A percentile compares a stretch with the other conserved stretches of the same genome.
These are phyloP conservation scores for Narthecium ossifragum DNA, from an alignment of 106 monocot species.

Conservation along the genomic window DNA sequence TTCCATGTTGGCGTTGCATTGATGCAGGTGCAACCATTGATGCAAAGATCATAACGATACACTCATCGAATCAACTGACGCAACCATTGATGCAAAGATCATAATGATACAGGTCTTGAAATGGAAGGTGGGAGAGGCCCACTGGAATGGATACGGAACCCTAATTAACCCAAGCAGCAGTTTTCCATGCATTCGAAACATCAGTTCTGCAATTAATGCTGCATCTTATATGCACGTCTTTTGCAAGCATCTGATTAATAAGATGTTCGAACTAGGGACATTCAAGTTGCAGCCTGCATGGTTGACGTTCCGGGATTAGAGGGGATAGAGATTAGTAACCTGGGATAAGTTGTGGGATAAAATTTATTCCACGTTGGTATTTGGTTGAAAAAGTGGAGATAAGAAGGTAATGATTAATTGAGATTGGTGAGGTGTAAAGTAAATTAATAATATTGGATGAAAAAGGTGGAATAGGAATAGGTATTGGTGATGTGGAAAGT, in stretches of 20 bases:
- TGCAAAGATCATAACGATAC: too few species aligned
- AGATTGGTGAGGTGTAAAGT: too few species aligned
- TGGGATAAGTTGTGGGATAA: too few species aligned
- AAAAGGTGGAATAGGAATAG: too few species aligned
- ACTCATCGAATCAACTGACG: slow-evolving; percentile 92
- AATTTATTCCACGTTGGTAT: too few species aligned
- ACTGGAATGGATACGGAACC: slow-evolving; percentile 94
- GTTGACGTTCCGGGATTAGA: slow-evolving; percentile 46
- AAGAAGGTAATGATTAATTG: too few species aligned
- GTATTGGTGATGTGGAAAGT: too few species aligned
- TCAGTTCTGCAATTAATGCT: slow-evolving; percentile 88
- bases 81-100: slow-evolving; percentile 75
- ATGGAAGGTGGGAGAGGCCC: slow-evolving; percentile 83
- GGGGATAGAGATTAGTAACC: too few species aligned
- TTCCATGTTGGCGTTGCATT: too few species aligned
- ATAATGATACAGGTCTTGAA: slow-evolving; percentile 86
- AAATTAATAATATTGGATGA: too few species aligned
- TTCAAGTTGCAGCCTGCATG: slow-evolving; percentile 73
- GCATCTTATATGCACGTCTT: slow-evolving; percentile 61
- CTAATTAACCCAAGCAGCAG: slow-evolving; percentile 94
- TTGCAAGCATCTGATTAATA: slow-evolving; percentile 76
- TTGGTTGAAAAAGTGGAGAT: too few species aligned
- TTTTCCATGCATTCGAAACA: slow-evolving; percentile 78
- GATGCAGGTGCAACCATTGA: too few species aligned
- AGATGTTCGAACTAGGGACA: slow-evolving; percentile 86